Base-by-base conservation (phyloP, 345 rosid species). In the Xanthoceras sorbifolium region DNA sequence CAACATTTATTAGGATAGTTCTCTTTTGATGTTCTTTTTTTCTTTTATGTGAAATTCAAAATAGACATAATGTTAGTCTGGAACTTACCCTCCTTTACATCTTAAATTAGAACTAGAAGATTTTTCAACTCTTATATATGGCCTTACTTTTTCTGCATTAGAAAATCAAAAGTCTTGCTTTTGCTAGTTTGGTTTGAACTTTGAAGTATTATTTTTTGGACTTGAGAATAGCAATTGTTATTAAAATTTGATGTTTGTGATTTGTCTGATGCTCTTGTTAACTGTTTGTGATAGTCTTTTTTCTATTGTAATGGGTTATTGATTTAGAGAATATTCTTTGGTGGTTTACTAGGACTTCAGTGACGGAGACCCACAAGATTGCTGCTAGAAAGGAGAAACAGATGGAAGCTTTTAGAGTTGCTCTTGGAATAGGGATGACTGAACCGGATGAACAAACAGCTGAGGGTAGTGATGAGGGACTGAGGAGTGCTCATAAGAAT, bases 351-450 rank as follows among this genome's bases (percentile, higher is more conserved):
- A 93, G 97, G 93, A 67, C 85, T 36, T 93, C 90, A 10, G 92
- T 91, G 77, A 96, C 97, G 0, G 93, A 96, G 74, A 89, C 98
- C 25, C 98, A 95, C 77, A 91, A 95, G 82, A 81, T 95, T 78
- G 97, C 97, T 75, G 98, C 98, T 0, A 89, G 99, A 84, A 93
- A 93, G 82, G 97, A 96, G 87, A 91, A 85, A 82, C 98, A 93
- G 83, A 89, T 96, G 98, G 97, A 96, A 76, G 87, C 87, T 32
- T 89, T 92, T 70, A 82, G 97, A 38, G 89, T 87, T 76, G 99
- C 99, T n/a, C 85, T 96, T 20, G 97, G 97, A 64, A 90, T 96
- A 42, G 81, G 77, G 52, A 70, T 55, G 44, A 38, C 82, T 26
- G 84, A 77, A 23, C 78, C 77, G 6, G 52, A 62, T 42, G 80